phyloP scores from a whole-genome alignment of 2,329 filamentous ascomycete genomes.

The Cladosporium sp. region DNA sequence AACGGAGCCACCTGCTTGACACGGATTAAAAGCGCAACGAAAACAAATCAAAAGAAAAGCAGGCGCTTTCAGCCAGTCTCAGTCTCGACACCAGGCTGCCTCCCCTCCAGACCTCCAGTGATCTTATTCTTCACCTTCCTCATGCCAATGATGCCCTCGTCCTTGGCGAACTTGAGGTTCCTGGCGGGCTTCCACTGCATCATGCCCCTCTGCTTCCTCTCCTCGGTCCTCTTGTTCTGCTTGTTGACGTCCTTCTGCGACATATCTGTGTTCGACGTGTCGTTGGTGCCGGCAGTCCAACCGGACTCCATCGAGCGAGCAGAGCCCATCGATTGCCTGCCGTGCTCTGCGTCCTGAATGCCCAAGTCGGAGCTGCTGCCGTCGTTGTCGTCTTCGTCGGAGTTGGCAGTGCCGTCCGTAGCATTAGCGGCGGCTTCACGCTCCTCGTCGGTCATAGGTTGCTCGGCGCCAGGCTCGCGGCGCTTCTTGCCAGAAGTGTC shows the following conservation, averaged over 20 bases:
- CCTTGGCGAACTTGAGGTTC: conserved; percentile 78
- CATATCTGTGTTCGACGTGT: conserved; percentile 20
- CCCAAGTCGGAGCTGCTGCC: conserved; percentile 48
- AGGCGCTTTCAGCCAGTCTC: conserved; percentile 20
- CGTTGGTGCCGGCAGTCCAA: conserved; percentile 28
- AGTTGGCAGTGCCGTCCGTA: conserved; percentile 34
- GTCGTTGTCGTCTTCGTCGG: conserved; percentile 33
- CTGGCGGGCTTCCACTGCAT: conserved; percentile 95
- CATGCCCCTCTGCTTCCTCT: conserved; percentile 78
- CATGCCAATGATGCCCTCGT: conserved; percentile 75
- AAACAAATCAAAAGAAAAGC: not conserved
- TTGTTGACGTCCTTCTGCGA: conserved; percentile 54
- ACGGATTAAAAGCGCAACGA: not conserved
- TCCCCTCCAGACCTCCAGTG: conserved; percentile 63
- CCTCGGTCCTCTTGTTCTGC: conserved; percentile 63
- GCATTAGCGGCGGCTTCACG: conserved; percentile 43
- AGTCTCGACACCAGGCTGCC: conserved; percentile 84
- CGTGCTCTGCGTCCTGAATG: conserved; percentile 48
- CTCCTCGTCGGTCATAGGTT: conserved; percentile 37
- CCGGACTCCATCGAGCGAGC: conserved; percentile 25
- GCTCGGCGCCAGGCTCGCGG: conserved; percentile 50
- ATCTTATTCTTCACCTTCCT: conserved; percentile 71
- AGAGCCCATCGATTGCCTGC: conserved; percentile 21
- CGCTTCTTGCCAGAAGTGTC: conserved; percentile 48
- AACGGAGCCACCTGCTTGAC: too few species aligned